Conservation (phyloP, 768 basidiomycete genomes). For the Mycena belliarum region DNA sequence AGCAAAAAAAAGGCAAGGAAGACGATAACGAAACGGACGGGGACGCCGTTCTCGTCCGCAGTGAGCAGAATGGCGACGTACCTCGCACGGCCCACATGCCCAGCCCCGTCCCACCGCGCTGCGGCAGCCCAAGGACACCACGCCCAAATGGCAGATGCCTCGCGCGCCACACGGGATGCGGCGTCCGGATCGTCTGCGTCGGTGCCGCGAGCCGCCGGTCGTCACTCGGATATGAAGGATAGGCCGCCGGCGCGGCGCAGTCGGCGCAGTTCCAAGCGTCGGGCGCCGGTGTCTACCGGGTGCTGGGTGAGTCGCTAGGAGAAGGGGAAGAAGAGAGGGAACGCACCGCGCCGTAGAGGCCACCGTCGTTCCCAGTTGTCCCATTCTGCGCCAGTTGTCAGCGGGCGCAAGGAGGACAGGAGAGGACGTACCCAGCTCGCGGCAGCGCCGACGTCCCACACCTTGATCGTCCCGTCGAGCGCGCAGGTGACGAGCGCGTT, state of each 20-base stretch:
- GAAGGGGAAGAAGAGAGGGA: neutral
- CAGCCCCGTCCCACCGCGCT: slow-evolving; percentile 79
- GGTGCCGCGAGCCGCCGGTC: slow-evolving; percentile 39
- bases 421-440: too few relatives aligned
- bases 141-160: slow-evolving; percentile 89
- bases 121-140: slow-evolving; percentile 85
- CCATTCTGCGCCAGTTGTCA: too few relatives aligned
- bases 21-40: too few relatives aligned
- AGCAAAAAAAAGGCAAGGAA: too few relatives aligned
- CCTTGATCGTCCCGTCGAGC: slow-evolving; percentile 90
- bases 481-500: slow-evolving; percentile 92
- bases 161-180: slow-evolving; percentile 94
- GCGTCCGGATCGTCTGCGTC: slow-evolving; percentile 60
- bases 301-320: neutral
- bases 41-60: too few relatives aligned
- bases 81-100: slow-evolving; percentile 73
- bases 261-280: slow-evolving; percentile 1
- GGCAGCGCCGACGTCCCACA: neutral
- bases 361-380: neutral
- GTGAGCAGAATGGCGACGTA: neutral
- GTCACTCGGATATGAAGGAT: too few relatives aligned
- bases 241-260: slow-evolving; percentile 11
- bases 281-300: neutral
- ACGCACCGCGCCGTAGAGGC: neutral
- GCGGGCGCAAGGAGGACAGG: too few relatives aligned